Evolutionary conservation across 75 land plant genomes (phyloP), one percentile per base, ranked within the genome.

Genomic region (Selaginella moellendorffii): DNA sequence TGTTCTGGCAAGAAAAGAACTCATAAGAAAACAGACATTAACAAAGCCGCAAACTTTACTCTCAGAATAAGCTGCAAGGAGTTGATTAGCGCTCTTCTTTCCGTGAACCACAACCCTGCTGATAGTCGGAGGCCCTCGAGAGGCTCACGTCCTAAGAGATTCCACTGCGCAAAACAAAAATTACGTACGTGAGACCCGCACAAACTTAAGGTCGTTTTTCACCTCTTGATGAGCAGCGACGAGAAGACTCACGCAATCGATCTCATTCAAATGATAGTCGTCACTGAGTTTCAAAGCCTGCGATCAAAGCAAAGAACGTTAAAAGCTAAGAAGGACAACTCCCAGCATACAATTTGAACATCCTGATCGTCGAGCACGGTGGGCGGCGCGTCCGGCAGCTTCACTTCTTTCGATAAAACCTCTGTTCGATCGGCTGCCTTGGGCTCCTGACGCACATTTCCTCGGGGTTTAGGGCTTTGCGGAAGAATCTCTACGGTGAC

Each of bases 141-240:
- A 23, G 90, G 87, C 24, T 80, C 90, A 42, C 98, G 80, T 12
- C 87, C 96, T 67, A 76, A 68, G 29, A 89, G 66, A 31, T 71
- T 78, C 96, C 98, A 89, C 98, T 93, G 72, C 58, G 68, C 46
- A 36, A 36, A n/a, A n/a, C n/a, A n/a, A n/a, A n/a, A n/a, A n/a
- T n/a, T n/a, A n/a, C n/a, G n/a, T n/a, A n/a, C n/a, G n/a, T n/a
- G n/a, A n/a, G n/a, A n/a, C n/a, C n/a, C n/a, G n/a, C n/a, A n/a
- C n/a, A n/a, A n/a, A n/a, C n/a, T n/a, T n/a, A n/a, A n/a, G n/a
- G n/a, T n/a, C n/a, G n/a, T n/a, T n/a, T n/a, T n/a, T 23, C 78
- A 92, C 98, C 96, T 89, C 98, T 63, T 88, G 90, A 74, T 93
- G 88, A 14, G 98, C 80, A 71, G 79, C 71, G 53, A 93, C 79